Evolutionary conservation across 75 land plant genomes (phyloP).

Genomic region (Larix kaempferi): DNA sequence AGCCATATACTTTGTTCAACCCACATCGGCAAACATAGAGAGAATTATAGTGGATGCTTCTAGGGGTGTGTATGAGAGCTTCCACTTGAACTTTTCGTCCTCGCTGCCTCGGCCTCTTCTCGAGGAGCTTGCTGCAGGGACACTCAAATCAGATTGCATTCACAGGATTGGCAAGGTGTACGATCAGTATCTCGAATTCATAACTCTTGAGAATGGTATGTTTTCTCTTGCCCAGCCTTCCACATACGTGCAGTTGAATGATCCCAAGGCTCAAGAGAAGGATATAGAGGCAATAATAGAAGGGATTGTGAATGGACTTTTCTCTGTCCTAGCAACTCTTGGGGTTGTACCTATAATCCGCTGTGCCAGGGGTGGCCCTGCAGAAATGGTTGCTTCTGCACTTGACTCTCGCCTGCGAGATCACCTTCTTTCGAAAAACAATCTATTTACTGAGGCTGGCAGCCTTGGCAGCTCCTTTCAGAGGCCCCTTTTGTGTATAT

Average conservation of each 20-base stretch:
- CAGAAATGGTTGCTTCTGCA: conserved; percentile 87
- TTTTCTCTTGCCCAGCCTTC: conserved; percentile 79
- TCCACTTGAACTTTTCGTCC: conserved; percentile 89
- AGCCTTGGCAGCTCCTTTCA: conserved; percentile 70
- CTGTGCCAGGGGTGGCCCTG: conserved; percentile 86
- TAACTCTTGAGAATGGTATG: conserved; percentile 79
- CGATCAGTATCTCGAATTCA: conserved; percentile 94
- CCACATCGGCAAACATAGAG: conserved; percentile 53
- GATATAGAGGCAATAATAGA: conserved; percentile 84
- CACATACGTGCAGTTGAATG: conserved; percentile 80
- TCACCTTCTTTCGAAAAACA: conserved; percentile 74
- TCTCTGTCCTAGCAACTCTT: conserved; percentile 85
- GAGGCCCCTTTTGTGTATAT: conserved; percentile 85
- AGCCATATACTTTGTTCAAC: conserved; percentile 88
- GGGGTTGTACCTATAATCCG: conserved; percentile 87
- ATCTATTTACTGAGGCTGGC: conserved; percentile 83
- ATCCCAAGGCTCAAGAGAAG: conserved; percentile 75
- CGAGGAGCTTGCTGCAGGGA: conserved; percentile 79
- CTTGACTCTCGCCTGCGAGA: conserved; percentile 74
- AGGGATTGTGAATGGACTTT: conserved; percentile 71
- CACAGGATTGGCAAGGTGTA: conserved; percentile 70
- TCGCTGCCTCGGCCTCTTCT: conserved; percentile 82
- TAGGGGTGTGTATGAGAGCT: conserved; percentile 56
- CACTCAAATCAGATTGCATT: conserved; percentile 55
- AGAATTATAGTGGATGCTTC: conserved; percentile 71